phyloP scores from a whole-genome alignment of 352 stramenopile genomes.

The Phytophthora lateralis region DNA sequence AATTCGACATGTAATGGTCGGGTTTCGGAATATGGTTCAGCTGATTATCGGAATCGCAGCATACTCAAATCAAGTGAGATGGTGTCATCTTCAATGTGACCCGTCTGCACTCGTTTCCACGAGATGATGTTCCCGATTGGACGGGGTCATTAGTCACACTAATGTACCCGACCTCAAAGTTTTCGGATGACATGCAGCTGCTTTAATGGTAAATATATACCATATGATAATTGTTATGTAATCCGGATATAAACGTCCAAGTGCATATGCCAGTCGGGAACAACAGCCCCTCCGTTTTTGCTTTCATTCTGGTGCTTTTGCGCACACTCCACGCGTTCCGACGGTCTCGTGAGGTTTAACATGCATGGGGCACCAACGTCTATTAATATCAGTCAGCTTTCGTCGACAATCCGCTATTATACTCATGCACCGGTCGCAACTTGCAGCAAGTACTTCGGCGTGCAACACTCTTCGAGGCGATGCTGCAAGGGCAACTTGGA shows the following conservation, averaged over 20 bases:
- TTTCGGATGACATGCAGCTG: no score
- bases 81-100: neutral
- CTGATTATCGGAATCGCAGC: neutral
- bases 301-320: neutral
- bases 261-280: no score
- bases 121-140: no score
- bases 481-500: no score
- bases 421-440: neutral
- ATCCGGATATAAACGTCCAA: no score
- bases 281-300: no score
- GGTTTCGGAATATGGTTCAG: neutral
- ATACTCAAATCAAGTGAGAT: neutral
- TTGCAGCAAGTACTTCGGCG: neutral
- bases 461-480: constrained; percentile 4
- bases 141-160: no score
- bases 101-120: neutral
- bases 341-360: neutral
- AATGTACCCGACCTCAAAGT: no score
- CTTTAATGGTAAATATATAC: no score
- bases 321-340: neutral
- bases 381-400: neutral
- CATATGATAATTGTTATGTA: no score
- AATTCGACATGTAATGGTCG: neutral
- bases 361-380: neutral
- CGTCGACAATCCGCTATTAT: no score